Evolutionary conservation across 2,329 filamentous ascomycete species (phyloP), one percentile per base, ranked within the genome.

Genomic region (Aspergillus thermomutatus): DNA sequence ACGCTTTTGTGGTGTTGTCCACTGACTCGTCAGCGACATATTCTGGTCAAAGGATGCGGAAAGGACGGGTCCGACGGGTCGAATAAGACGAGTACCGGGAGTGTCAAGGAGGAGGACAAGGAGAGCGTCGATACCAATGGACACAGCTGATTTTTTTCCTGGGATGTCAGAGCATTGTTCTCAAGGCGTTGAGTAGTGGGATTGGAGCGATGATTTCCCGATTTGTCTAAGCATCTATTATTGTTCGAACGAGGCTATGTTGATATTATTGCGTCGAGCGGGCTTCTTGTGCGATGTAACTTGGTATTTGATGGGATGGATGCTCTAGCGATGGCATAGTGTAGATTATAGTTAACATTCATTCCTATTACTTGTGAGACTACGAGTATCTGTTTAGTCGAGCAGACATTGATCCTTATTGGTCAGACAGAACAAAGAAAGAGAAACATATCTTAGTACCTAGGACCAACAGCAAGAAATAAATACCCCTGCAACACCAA

Each of bases 31-130:
- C 71, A 88, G 85, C 79, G 85, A 71, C 85, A 88, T 71, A 84
- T 87, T 60, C 79, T 88, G 14, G 85, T 88, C 64, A 88, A 88
- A 72, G 85, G 85, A 50, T 88, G 85, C 67, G 85, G 85, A 57
- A 87, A 86, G 66, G 70, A 71, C 25, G 57, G 55, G 31, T 41
- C 58, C 10, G 56, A 60, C 31, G 25, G 52, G n/a, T 26, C 43
- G 43, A 46, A 19, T 19, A 41, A 60, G 54, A 49, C 31, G 40
- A 41, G 49, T 25, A n/a, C 31, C 23, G 34, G 41, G 28, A 48
- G 47, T 50, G 52, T 61, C 28, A 64, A 64, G 53, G 59, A 64
- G 25, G 62, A 64, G 53, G 62, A 62, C 27, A 57, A 60, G 25
- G 60, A 46, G 43, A 25, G 56, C 40, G 54, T 56, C 14, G 60